Percentiles rank a stretch among this genome's conserved stretches.
Evolutionary conservation across 164 flowering plant species (phyloP).

Genomic region (Magnolia sinica): DNA sequence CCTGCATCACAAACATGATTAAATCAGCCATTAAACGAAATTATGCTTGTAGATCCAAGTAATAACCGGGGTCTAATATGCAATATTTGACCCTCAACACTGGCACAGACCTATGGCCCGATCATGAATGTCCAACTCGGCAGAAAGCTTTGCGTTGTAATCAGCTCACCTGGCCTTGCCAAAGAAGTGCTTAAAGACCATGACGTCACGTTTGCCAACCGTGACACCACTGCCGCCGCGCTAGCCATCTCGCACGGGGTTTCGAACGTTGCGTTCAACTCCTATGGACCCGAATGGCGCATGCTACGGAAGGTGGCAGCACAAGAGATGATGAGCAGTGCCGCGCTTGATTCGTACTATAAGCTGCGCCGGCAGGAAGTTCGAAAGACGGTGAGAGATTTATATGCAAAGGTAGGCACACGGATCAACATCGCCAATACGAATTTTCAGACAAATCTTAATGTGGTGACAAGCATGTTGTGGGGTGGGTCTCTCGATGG

Average conservation of each 20-base stretch:
- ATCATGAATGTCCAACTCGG: conserved; percentile 25
- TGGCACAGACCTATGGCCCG: conserved; percentile 22
- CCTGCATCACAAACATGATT: too few relatives aligned
- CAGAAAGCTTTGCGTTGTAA: conserved; percentile 18
- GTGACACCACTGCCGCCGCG: conserved; percentile 12
- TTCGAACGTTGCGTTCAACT: conserved; percentile 19
- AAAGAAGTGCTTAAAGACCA: conserved; percentile 24
- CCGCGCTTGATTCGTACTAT: conserved; percentile 32
- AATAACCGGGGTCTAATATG: too few relatives aligned
- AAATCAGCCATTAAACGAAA: too few relatives aligned
- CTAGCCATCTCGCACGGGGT: conserved; percentile 17
- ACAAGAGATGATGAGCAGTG: conserved; percentile 26
- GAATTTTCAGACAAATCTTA: conserved; percentile 33
- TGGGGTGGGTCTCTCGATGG: conserved; percentile 49
- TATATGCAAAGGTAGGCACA: conserved; percentile 21
- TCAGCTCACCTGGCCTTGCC: conserved; percentile 19
- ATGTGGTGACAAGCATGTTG: conserved; percentile 39
- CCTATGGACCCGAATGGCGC: conserved; percentile 28
- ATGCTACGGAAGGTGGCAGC: conserved; percentile 28
- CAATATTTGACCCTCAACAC: too few relatives aligned
- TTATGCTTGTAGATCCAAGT: too few relatives aligned
- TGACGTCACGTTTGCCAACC: conserved; percentile 29
- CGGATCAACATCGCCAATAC: conserved; percentile 39
- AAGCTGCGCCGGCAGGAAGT: conserved; percentile 31
- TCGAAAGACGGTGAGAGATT: conserved; percentile 10